phyloP scores from a whole-genome alignment of 2,329 filamentous ascomycete genomes.

The Pseudocercospora vitis region DNA sequence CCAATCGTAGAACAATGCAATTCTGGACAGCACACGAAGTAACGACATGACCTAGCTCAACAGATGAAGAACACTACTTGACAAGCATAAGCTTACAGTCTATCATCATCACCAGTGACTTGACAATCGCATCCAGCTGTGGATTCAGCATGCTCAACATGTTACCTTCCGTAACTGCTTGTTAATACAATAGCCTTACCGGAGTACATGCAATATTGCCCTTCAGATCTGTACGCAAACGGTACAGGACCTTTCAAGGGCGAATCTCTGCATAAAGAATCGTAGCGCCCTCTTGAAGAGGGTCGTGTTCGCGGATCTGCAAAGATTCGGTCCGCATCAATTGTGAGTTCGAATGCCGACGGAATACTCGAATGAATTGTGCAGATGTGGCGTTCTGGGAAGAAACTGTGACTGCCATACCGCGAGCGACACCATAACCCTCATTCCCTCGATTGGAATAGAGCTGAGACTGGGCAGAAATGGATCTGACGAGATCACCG shows the following conservation, averaged over 20 bases:
- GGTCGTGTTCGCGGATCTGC: not conserved
- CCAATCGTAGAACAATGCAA: too few species aligned
- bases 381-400: not conserved
- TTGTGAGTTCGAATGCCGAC: too few species aligned
- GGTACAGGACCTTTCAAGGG: slow-evolving; percentile 1
- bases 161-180: not conserved
- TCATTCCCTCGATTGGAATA: not conserved
- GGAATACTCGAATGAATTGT: too few species aligned
- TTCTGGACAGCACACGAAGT: not conserved
- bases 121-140: not conserved
- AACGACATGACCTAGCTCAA: too few species aligned
- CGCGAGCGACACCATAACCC: not conserved
- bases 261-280: too few species aligned
- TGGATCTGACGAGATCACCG: not conserved
- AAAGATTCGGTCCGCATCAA: too few species aligned
- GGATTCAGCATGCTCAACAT: not conserved
- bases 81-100: slow-evolving; percentile 1
- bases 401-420: not conserved
- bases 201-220: not conserved
- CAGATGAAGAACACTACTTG: slow-evolving; percentile 6
- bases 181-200: not conserved
- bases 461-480: not conserved
- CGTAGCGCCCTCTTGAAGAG: too few species aligned
- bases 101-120: not conserved
- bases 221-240: not conserved